These are phyloP conservation scores for Amphicarpaea edgeworthii DNA, from an alignment of 306 rosid genomes.

Conservation along the genomic window DNA sequence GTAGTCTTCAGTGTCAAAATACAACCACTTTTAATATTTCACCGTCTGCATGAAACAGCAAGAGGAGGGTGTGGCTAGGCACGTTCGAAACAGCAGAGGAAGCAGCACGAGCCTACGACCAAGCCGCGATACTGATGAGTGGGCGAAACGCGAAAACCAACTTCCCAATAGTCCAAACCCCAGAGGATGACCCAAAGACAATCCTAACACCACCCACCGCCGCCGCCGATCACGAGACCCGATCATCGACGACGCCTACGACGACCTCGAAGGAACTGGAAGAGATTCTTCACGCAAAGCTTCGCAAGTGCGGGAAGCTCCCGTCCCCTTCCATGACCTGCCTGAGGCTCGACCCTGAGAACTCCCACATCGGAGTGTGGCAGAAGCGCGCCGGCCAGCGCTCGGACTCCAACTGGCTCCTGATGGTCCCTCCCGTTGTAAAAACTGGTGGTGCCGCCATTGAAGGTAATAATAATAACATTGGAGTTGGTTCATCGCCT, in stretches of 20 bases:
- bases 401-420: slow-evolving; percentile 78
- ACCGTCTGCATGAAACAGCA: slow-evolving; percentile 46
- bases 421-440: slow-evolving; percentile 68
- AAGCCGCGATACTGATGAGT: slow-evolving; percentile 93
- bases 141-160: slow-evolving; percentile 95
- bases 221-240: not conserved
- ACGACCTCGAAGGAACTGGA: slow-evolving; percentile 54
- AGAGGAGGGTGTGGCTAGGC: slow-evolving; percentile 98
- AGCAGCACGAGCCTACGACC: slow-evolving; percentile 96
- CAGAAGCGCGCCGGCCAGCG: slow-evolving; percentile 77
- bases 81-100: slow-evolving; percentile 98
- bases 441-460: not conserved
- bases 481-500: not conserved
- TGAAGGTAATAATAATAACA: not conserved
- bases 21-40: too few relatives aligned
- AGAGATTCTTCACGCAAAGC: slow-evolving; percentile 81
- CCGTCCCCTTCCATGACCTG: slow-evolving; percentile 89
- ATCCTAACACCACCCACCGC: not conserved
- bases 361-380: slow-evolving; percentile 87
- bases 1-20: too few relatives aligned
- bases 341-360: slow-evolving; percentile 86
- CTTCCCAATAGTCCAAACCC: slow-evolving; percentile 63
- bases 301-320: slow-evolving; percentile 69
- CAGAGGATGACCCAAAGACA: slow-evolving; percentile 41
- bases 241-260: slow-evolving; percentile 28